Evolutionary conservation across 1,284 basidiomycete genomes (phyloP), one percentile per base, ranked within the genome.

Genomic region (Earliella scabrosa): DNA sequence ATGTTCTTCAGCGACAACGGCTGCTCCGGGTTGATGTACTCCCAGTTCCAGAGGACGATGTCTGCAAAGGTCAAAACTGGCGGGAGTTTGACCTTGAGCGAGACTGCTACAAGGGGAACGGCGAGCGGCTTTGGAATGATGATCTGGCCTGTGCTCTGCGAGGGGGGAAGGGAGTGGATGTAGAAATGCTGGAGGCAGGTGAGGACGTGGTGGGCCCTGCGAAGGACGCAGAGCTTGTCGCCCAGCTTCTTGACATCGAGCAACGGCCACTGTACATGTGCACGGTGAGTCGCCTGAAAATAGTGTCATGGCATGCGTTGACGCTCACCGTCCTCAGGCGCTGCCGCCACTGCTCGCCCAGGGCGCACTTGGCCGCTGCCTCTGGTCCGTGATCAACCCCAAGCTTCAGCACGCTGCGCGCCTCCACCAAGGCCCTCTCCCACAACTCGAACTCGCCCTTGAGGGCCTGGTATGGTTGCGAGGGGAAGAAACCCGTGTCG

Each of bases 41-140:
- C 81, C 83, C 89, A 96, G 69, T 98, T 98, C 93, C 95, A 99
- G 1, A 98, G 82, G 9, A 99, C 96, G 3, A 92, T 95, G 70
- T 97, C 96, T 32, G 97, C 93, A 68, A 97, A 99, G 0, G 96
- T 98, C 56, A 98, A 79, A 59, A 99, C 85, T 0, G 97, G 97
- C 1, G 97, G 95, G 24, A 97, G 87, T 50, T 87, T 88, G 45
- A 99, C 82, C 51, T 83, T 73, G 14, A 80, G 79, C 4, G 94
- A 97, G 46, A 97, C 86, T 21, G 80, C 71, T 27, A 92, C 83
- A 26, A 97, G 79, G 0, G 95, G 97, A n/a, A 94, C 73, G 0
- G 93, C 83, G 40, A 98, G 78, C 9, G 89, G 81, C 54, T 83
- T 80, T 2, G 95, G 96, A 32, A 97, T 81, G 46, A 80, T 65